Evolutionary conservation across 2,329 filamentous ascomycete genomes (phyloP), one percentile per base, ranked within the genome.

Genomic region (Teratosphaeriaceae sp.): DNA sequence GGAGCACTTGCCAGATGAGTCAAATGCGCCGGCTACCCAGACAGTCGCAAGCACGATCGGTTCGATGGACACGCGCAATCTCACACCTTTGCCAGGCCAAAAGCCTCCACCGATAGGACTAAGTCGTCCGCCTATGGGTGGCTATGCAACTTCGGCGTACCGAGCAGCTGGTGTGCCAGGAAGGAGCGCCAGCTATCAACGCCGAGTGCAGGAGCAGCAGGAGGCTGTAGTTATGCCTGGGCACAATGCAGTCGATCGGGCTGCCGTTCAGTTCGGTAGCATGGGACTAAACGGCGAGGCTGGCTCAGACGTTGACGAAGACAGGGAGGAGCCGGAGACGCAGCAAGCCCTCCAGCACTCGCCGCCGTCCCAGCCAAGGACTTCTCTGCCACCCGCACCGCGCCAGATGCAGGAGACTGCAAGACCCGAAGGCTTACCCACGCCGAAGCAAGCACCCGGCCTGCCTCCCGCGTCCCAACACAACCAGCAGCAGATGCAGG

Each of bases 201-300:
- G 90, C 53, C 85, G 88, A 58, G 77, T 96, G 42, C 75, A 94
- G 59, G 89, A 97, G 57, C 92, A 98, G 63, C 89, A 95, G 66
- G 92, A 98, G 70, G 88, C 92, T 46, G 92, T 98, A 30, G 88
- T 95, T 52, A 96, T 98, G 90, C 92, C 92, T 35, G 88, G 87
- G 47, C 95, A 96, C 71, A 88, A 92, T 54, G 89, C 92, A 41
- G 85, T 98, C 21, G 90, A 97, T 63, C 83, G 88, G 57, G 80
- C 90, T 53, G 85, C 89, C 38, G 88, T 98, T 38, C 90, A 97
- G 63, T 98, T 98, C 64, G 92, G 92, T 50, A 94, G 89, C 64
- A 87, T 98, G 74, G 94, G 84, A 60, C 67, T 98, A 58, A 89
- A 86, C 61, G 88, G 82, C 41, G 85, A 89, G 38, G 62, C 63